Base-by-base conservation (phyloP, 345 rosid species). In the Draba incana region DNA sequence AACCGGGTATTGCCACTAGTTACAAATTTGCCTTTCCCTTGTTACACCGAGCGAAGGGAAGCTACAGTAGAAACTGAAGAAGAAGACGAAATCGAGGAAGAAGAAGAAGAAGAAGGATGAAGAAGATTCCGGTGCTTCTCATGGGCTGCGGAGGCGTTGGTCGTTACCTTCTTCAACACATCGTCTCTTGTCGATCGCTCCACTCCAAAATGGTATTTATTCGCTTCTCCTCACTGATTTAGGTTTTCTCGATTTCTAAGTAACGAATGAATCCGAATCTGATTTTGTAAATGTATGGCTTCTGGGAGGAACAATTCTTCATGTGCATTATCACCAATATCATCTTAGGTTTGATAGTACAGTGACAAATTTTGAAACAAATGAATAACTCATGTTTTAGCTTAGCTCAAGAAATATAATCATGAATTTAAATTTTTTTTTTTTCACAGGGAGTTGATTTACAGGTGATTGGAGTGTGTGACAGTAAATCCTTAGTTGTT, bases 61-160 rank as follows among this genome's bases (percentile, higher is more conserved):
- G 0, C 42, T 10, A 3, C 16, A 11, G 30, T 3, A 48, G 59
- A 33, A 33, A 35, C 2, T 2, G 20, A 33, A 60, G 57, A 33
- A 60, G 57, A 57, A 37, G 8, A 44, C 41, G 46, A 51, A 47
- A 48, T 49, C 24, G 59, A 69, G 12, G 41, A 62, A 25, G 62
- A 56, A 47, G 41, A 62, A 25, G 62, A 56, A 47, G 53, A 52
- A 49, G 37, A 27, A 51, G 31, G 56, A 88, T 80, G 95, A 93
- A 87, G 90, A 68, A 48, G 15, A 91, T 91, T 38, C 77, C 97
- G 52, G 38, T 87, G 77, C 63, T 94, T 73, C 77, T 88, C 62
- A 74, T 88, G 79, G 97, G 96, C 0, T 86, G 96, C 23, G 99
- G 97, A 46, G 96, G 92, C 66, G 99, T 94, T 50, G 99, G 99